These are phyloP conservation scores for Tulasnella sp. DNA, from an alignment of 768 basidiomycete genomes.

Conservation along the genomic window DNA sequence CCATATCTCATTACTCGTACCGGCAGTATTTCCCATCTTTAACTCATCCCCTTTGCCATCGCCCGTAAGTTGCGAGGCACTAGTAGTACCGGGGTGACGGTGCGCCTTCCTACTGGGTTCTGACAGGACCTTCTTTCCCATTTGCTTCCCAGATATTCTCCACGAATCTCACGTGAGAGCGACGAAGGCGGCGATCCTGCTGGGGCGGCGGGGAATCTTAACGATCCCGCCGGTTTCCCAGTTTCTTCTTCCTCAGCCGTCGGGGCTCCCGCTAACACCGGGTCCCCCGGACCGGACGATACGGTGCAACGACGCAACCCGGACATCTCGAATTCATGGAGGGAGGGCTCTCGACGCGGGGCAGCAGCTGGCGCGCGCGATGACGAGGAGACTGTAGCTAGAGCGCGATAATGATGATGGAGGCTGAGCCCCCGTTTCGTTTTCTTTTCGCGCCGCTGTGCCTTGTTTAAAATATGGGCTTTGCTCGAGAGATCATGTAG, in stretches of 20 bases:
- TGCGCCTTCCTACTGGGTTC: too few relatives aligned
- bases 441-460: not conserved
- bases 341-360: not conserved
- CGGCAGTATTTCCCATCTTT: conserved; percentile 81
- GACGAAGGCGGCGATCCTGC: not conserved
- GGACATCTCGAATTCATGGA: not conserved
- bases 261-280: not conserved
- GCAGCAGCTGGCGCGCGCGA: not conserved
- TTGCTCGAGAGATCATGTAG: not conserved
- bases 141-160: conserved; percentile 24
- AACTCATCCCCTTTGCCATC: conserved; percentile 56
- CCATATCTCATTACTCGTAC: conserved; percentile 69
- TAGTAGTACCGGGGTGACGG: too few relatives aligned
- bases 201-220: not conserved
- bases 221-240: too few relatives aligned
- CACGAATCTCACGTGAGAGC: not conserved
- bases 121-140: too few relatives aligned
- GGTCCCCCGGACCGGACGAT: not conserved
- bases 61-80: conserved; percentile 41
- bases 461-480: conserved; percentile 20
- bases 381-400: not conserved
- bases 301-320: conserved; percentile 7
- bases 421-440: not conserved
- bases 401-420: not conserved
- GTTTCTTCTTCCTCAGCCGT: not conserved